These are phyloP conservation scores for Candida jianshihensis DNA, from an alignment of 805 yeast genomes.

Conservation along the genomic window DNA sequence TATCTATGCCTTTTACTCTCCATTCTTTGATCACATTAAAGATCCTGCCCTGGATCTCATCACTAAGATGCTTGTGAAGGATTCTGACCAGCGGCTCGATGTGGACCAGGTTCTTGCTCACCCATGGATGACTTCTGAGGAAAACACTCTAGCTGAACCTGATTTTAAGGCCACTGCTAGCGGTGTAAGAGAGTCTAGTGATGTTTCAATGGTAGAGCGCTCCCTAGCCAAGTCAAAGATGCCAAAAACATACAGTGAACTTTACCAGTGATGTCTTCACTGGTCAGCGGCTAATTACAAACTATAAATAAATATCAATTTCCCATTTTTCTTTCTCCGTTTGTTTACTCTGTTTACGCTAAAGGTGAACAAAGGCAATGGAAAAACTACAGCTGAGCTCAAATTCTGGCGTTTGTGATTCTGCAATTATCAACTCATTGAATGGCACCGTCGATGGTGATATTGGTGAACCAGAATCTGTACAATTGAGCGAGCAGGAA, in stretches of 20 bases:
- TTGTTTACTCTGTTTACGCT: neutral
- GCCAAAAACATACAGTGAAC: conserved; percentile 32
- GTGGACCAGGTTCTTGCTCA: conserved; percentile 82
- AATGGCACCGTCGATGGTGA: neutral
- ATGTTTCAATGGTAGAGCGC: conserved; percentile 14
- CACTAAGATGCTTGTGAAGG: conserved; percentile 52
- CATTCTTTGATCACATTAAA: conserved; percentile 69
- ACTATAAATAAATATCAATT: conserved; percentile 1
- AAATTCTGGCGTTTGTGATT: neutral
- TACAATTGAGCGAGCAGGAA: conserved; percentile 6
- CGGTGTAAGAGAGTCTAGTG: conserved; percentile 1
- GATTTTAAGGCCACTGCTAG: too few species aligned
- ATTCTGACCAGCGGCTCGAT: conserved; percentile 64
- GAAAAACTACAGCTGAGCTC: neutral
- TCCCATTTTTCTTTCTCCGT: neutral
- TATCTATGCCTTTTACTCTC: conserved; percentile 66
- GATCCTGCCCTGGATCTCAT: conserved; percentile 64
- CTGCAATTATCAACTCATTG: too few species aligned
- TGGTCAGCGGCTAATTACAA: conserved; percentile 3
- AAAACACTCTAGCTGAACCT: too few species aligned
- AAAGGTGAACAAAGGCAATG: conserved; percentile 1
- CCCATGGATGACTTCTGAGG: conserved; percentile 60
- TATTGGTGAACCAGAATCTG: neutral
- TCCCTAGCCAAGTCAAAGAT: conserved; percentile 23
- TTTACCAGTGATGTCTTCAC: conserved; percentile 18